Evolutionary conservation across 2,329 filamentous ascomycete genomes (phyloP), one percentile per base, ranked within the genome.

Genomic region (Diaporthe capsici): DNA sequence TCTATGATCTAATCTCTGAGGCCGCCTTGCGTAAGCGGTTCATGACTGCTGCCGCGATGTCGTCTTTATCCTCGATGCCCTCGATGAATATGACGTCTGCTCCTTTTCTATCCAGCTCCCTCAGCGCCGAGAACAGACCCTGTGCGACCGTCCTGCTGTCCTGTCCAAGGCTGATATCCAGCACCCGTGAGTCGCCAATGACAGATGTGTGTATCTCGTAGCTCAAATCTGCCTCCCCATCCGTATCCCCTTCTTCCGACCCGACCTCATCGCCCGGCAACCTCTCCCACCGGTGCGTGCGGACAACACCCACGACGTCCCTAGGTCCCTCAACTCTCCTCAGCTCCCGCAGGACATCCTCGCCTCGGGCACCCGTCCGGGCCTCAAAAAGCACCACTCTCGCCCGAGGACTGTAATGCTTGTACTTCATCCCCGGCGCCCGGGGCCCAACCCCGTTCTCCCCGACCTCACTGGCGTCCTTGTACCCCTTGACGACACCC

Each of bases 371-470:
- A 17, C 76, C 77, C 82, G 82, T 85, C 51, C 81, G 83, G 37
- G 90, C 85, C 82, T 98, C 95, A 82, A 95, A 98, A 2, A 98
- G 87, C 20, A 98, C 87, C 2, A 99, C 96, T 61, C 89, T 92
- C 1, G 97, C 97, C 83, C 93, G 94, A 1, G 97, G 97, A 58
- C 96, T 98, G 82, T 99, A 99, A 83, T 99, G 97, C 82, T 97
- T 95, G 83, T 99, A 99, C 85, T 99, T 99, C 97, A 99, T 99
- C 1, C 97, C 97, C 0, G 97, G 97, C 0, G 97, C 97, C 74
- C 95, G 89, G 0, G 97, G 97, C 13, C 90, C 89, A n/a, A 77
- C 76, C 1, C 83, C 71, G 84, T 49, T 58, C 47, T 44, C 70
- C 7, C 90, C 93, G 28, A 90, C 88, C 80, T 95, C 91, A 22